These are phyloP conservation scores for Atalantia buxifolia DNA, from an alignment of 345 rosid species.

Conservation along the genomic window DNA sequence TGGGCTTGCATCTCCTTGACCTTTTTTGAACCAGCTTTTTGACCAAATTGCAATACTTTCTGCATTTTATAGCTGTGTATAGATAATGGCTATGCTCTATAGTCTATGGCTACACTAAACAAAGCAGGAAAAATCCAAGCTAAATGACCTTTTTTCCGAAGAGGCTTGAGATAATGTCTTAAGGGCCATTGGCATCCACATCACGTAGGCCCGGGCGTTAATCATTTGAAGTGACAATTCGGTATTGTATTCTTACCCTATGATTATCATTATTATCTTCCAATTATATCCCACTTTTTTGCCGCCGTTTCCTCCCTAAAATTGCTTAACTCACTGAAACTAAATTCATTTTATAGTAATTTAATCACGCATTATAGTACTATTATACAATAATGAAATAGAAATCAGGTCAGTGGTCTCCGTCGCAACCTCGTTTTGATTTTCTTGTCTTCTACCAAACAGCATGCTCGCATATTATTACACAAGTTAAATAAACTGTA, in stretches of 20 bases:
- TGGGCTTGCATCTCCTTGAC: too few species aligned
- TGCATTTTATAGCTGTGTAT: background rate
- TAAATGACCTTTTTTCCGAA: background rate
- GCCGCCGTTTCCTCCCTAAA: background rate
- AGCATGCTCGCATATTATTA: background rate
- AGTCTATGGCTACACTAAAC: too few species aligned
- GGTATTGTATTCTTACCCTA: background rate
- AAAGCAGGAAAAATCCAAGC: background rate
- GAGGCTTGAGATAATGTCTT: background rate
- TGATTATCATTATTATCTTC: background rate
- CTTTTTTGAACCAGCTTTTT: background rate
- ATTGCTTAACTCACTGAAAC: background rate
- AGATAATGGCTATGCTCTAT: too few species aligned
- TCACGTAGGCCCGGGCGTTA: slow-evolving; percentile 23
- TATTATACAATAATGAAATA: background rate
- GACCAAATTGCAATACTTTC: background rate
- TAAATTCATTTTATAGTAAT: background rate
- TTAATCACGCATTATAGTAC: background rate
- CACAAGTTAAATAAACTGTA: background rate
- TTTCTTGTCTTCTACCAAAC: slow-evolving; percentile 23
- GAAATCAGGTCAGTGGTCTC: background rate
- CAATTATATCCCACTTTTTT: background rate
- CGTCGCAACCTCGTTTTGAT: slow-evolving; percentile 15
- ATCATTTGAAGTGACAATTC: slow-evolving; percentile 29
- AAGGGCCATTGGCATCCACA: background rate